These are phyloP conservation scores for Logfia minima DNA, from an alignment of 129 eudicot genomes.

Conservation along the genomic window DNA sequence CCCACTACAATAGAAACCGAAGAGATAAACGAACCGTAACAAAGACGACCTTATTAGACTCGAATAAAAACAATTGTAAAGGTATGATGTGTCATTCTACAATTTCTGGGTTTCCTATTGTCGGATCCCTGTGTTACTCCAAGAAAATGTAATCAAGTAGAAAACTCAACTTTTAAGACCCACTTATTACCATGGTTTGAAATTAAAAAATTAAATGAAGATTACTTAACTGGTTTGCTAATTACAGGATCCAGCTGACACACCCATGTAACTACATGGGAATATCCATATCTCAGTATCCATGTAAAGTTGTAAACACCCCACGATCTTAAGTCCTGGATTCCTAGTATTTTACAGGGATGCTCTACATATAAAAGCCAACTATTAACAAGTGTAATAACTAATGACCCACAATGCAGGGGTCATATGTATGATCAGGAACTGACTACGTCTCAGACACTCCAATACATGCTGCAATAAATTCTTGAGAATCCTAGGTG, in stretches of 20 bases:
- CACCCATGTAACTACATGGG: not conserved
- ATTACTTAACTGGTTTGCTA: no score
- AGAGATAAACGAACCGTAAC: no score
- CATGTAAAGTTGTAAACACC: not conserved
- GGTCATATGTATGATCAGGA: not conserved
- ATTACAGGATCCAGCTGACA: not conserved
- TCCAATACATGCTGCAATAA: not conserved
- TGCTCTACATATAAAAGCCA: not conserved
- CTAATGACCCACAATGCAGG: not conserved
- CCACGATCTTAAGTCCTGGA: not conserved
- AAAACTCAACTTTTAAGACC: no score
- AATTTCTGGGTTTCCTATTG: no score
- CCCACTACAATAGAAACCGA: no score
- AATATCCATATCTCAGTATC: not conserved
- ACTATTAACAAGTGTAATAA: not conserved
- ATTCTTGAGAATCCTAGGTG: not conserved
- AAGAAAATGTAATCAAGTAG: no score
- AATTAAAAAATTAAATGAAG: not conserved
- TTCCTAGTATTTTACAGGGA: not conserved
- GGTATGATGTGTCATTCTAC: no score
- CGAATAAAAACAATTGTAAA: no score
- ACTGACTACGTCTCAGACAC: not conserved
- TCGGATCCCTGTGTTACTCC: no score
- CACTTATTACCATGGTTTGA: not conserved
- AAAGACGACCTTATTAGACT: no score